Evolutionary conservation across 2,329 filamentous ascomycete genomes (phyloP), one percentile per base, ranked within the genome.

Genomic region (Neoarthrinium moseri): DNA sequence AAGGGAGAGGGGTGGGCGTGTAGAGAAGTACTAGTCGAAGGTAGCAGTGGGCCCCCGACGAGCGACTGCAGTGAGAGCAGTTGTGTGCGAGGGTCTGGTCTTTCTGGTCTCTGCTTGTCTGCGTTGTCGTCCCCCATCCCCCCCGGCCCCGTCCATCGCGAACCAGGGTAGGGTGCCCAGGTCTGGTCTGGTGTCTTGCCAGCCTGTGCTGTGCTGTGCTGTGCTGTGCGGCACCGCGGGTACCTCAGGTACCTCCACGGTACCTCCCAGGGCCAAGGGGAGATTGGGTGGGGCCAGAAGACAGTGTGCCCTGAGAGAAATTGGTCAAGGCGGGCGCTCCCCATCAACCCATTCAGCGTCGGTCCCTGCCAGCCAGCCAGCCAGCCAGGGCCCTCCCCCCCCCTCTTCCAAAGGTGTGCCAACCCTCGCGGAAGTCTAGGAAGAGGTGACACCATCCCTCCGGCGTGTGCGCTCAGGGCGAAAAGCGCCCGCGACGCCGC

Each of bases 1-100:
- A 61, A 62, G 59, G 60, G 59, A 62, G 59, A 57, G 61, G 58
- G 54, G 56, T 58, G 59, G 43, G 53, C 55, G 55, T 56, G 58
- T 61, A 56, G 56, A 56, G 47, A 58, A 63, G 54, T 63, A 64
- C 54, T 56, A 49, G 55, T 58, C 50, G 51, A 47, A 48, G 38
- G 54, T 50, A 55, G 52, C 48, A 41, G 52, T 57, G 56, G 55
- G 52, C 43, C 43, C 20, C 8, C 30, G 20, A 10, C 27, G 33
- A 45, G 33, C 18, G 24, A 45, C 40, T 15, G 20, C 10, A 23
- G 37, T 18, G 23, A 13, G 20, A 23, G 36, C 24, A 41, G 23
- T 11, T n/a, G 29, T 21, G 37, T 23, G 24, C 13, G 17, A 30
- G 23, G 17, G 17, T 20, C 33, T 20, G 33, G 33, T 15, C n/a